Evolutionary conservation across 192 early-diverging fungal species (phyloP).

Genomic region (Chytriomyces hyalinus): DNA sequence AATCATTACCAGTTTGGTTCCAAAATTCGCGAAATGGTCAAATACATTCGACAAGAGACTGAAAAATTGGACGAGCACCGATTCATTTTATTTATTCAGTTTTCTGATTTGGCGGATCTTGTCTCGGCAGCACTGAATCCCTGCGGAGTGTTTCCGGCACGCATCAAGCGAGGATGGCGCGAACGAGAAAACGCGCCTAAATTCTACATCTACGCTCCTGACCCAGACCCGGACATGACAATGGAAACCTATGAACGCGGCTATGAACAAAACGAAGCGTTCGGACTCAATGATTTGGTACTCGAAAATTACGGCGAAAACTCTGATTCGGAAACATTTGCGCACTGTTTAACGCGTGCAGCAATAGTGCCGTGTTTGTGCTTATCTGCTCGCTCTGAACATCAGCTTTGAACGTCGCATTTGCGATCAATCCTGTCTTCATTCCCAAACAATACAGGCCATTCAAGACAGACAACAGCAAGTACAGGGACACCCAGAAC

Average conservation of each 20-base stretch:
- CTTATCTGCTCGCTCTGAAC: no score
- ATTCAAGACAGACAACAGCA: no score
- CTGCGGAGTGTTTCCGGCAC: neutral
- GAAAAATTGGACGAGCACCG: neutral
- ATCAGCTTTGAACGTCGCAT: no score
- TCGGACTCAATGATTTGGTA: no score
- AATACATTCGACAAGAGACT: neutral
- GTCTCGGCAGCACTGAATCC: conserved; percentile 18
- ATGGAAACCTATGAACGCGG: conserved; percentile 78
- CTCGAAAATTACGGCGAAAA: no score
- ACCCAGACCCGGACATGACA: conserved; percentile 92
- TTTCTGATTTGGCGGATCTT: conserved; percentile 19
- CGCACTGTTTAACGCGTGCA: no score
- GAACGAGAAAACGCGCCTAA: conserved; percentile 14
- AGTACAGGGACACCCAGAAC: no score
- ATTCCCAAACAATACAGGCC: no score
- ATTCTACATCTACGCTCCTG: conserved; percentile 86
- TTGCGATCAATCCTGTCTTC: no score
- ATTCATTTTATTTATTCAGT: conserved; percentile 27
- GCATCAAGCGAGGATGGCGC: neutral
- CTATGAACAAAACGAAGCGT: conserved; percentile 63
- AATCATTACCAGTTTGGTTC: conserved; percentile 16
- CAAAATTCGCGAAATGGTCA: conserved; percentile 27
- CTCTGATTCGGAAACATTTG: no score
- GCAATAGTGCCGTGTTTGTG: no score